Evolutionary conservation across 1,139 yeast genomes (phyloP).

Genomic region (Candida freyschussii): DNA sequence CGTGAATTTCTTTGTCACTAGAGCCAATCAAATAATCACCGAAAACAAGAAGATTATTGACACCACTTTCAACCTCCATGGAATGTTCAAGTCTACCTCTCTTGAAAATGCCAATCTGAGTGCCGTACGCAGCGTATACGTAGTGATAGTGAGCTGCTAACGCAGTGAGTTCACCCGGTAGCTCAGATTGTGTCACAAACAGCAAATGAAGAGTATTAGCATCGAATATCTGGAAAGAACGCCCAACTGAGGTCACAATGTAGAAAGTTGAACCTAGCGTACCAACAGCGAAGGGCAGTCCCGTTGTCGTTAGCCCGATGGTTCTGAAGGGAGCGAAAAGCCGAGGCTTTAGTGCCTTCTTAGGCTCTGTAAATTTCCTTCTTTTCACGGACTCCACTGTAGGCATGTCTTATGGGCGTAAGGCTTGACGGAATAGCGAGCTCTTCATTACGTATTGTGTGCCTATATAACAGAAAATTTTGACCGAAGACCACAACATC

Average conservation of each 20-base stretch:
- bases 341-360: constrained; percentile 31
- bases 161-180: constrained; percentile 63
- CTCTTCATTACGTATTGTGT: too few species aligned
- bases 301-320: constrained; percentile 71
- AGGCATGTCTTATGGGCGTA: constrained; percentile 7
- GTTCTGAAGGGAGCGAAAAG: constrained; percentile 54
- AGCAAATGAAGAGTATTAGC: constrained; percentile 81
- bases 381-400: constrained; percentile 24
- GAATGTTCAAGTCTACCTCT: constrained; percentile 74
- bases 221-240: constrained; percentile 88
- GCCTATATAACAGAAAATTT: background rate
- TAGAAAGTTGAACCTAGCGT: constrained; percentile 85
- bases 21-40: constrained; percentile 76
- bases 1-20: constrained; percentile 49
- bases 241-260: constrained; percentile 86
- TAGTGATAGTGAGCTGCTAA: constrained; percentile 80
- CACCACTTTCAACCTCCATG: constrained; percentile 31
- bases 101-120: constrained; percentile 68
- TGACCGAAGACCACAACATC: constrained; percentile 3
- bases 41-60: constrained; percentile 55
- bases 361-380: constrained; percentile 24
- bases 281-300: constrained; percentile 81
- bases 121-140: constrained; percentile 74
- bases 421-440: background rate
- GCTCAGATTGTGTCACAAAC: constrained; percentile 80